Evolutionary conservation across 805 yeast species (phyloP).

Genomic region (Schwanniomyces pseudopolymorphus): DNA sequence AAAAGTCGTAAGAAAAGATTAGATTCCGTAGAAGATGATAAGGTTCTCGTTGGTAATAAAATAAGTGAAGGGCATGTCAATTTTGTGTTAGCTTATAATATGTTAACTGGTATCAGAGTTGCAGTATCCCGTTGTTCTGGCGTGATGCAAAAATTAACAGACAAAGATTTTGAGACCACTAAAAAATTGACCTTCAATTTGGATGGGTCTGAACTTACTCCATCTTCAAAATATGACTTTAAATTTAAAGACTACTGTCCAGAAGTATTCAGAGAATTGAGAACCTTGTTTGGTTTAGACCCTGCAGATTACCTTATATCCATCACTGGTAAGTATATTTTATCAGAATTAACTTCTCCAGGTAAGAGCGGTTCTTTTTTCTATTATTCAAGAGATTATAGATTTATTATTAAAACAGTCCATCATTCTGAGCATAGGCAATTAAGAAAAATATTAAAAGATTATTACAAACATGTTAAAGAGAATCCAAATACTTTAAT

Average conservation of each 20-base stretch:
- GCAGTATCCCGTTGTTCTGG: constrained; percentile 93
- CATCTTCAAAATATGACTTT: constrained; percentile 92
- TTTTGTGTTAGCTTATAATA: constrained; percentile 91
- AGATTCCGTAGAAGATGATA: constrained; percentile 48
- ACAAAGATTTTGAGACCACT: constrained; percentile 66
- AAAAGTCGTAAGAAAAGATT: constrained; percentile 43
- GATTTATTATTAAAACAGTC: constrained; percentile 93
- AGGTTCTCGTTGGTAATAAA: constrained; percentile 71
- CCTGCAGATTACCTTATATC: constrained; percentile 95
- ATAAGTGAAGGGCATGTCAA: constrained; percentile 93
- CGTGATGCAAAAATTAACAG: constrained; percentile 67
- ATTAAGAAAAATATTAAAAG: constrained; percentile 66
- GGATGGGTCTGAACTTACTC: constrained; percentile 85
- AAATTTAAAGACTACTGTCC: constrained; percentile 97
- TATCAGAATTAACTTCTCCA: constrained; percentile 90
- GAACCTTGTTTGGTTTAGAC: constrained; percentile 80
- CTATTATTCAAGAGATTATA: constrained; percentile 89
- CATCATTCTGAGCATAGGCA: constrained; percentile 91
- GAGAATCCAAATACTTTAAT: constrained; percentile 83
- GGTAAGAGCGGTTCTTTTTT: constrained; percentile 97
- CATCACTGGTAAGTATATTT: constrained; percentile 86
- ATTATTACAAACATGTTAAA: constrained; percentile 78
- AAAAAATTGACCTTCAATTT: constrained; percentile 85
- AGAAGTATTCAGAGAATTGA: constrained; percentile 83
- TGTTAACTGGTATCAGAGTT: constrained; percentile 95